Evolutionary conservation across 306 rosid genomes (phyloP).

Genomic region (Trichosanthes cucumerina): DNA sequence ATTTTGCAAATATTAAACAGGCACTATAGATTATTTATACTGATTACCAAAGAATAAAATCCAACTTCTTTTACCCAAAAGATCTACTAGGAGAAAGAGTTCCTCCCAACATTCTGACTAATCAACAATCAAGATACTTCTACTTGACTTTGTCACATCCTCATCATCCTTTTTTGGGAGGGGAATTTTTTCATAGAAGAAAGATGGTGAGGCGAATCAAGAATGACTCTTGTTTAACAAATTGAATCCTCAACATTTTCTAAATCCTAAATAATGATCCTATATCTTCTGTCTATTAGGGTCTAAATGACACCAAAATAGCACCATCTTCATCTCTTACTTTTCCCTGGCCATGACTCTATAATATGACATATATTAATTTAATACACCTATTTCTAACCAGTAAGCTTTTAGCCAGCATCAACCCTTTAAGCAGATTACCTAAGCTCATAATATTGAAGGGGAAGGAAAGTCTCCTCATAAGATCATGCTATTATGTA

Average conservation of each 20-base stretch:
- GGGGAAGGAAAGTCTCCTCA: constrained; percentile 12
- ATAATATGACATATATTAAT: background rate
- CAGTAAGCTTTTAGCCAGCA: background rate
- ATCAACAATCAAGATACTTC: background rate
- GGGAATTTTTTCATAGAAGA: background rate
- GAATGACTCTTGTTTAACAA: background rate
- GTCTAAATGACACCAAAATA: background rate
- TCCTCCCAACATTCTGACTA: background rate
- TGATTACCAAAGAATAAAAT: background rate
- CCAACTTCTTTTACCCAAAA: background rate
- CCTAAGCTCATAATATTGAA: constrained; percentile 9
- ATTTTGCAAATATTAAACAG: background rate
- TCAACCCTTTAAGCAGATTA: background rate
- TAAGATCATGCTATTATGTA: background rate
- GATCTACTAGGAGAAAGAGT: background rate
- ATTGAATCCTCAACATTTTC: background rate
- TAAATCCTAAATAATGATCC: background rate
- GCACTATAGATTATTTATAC: background rate
- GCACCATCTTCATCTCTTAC: background rate
- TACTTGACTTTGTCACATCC: background rate
- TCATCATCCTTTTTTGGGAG: background rate
- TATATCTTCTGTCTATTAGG: background rate
- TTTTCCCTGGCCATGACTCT: background rate
- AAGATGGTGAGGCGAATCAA: background rate
- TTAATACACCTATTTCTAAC: background rate